These are phyloP conservation scores for Pseudofabraea citricarpa DNA, from an alignment of 2,329 filamentous ascomycete species.

Conservation along the genomic window DNA sequence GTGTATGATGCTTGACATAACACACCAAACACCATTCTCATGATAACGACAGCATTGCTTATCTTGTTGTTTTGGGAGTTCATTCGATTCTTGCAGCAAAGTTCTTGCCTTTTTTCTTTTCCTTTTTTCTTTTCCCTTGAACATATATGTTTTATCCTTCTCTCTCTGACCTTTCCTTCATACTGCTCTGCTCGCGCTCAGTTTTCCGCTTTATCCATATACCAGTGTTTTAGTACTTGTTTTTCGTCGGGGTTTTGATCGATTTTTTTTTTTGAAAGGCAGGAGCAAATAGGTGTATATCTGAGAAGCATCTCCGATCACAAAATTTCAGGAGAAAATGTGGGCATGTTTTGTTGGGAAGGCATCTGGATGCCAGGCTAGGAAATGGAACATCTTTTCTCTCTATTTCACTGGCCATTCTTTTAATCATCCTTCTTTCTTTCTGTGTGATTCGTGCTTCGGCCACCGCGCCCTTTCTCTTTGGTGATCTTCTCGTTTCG, in stretches of 20 bases:
- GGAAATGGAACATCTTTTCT: no score
- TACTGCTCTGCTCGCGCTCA: slow-evolving; percentile 1
- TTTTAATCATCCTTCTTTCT: no score
- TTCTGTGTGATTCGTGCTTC: no score
- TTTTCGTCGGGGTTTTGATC: background rate
- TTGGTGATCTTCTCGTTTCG: no score
- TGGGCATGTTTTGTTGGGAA: no score
- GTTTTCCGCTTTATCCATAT: slow-evolving; percentile 7
- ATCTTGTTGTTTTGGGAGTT: no score
- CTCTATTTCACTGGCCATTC: no score
- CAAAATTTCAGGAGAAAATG: no score
- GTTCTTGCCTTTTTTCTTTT: background rate
- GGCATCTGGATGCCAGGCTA: no score
- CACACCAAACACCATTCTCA: background rate
- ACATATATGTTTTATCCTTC: slow-evolving; percentile 1
- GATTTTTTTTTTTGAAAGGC: slow-evolving; percentile 3
- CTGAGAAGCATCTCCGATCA: no score
- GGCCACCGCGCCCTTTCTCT: no score
- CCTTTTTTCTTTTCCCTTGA: background rate
- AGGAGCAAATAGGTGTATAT: no score
- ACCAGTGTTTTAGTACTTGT: slow-evolving; percentile 11
- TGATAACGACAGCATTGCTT: background rate
- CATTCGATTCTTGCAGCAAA: background rate
- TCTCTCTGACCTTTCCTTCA: slow-evolving; percentile 3
- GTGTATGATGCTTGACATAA: background rate